These are phyloP conservation scores for Pythium angustatum DNA, from an alignment of 352 stramenopile genomes.

Conservation along the genomic window DNA sequence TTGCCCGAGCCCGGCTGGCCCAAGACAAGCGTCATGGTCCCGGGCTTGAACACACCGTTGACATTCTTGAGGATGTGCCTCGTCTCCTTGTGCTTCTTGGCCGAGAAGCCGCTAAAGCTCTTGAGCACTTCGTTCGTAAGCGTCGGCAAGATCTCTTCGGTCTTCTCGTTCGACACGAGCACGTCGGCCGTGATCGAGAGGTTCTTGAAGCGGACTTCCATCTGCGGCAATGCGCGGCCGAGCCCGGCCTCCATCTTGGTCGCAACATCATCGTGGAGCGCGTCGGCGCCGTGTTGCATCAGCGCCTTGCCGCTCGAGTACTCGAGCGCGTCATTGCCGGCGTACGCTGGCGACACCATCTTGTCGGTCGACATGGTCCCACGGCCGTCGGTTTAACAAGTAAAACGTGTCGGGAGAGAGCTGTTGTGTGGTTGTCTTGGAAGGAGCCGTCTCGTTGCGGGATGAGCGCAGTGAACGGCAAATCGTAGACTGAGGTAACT, in stretches of 20 bases:
- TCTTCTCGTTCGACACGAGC: slow-evolving; percentile 17
- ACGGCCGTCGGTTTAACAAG: no score
- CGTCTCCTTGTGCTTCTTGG: no score
- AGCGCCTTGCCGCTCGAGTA: slow-evolving; percentile 3
- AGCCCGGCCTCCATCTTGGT: slow-evolving; percentile 32
- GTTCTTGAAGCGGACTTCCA: slow-evolving; percentile 44
- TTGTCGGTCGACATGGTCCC: no score
- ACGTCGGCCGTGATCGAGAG: slow-evolving; percentile 37
- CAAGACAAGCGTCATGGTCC: slow-evolving; percentile 34
- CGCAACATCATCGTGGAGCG: slow-evolving; percentile 35
- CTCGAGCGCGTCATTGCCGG: neutral
- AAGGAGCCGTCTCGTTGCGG: no score
- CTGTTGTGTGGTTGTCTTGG: no score
- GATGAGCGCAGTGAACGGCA: no score
- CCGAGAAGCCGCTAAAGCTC: no score
- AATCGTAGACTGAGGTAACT: no score
- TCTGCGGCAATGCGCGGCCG: slow-evolving; percentile 14
- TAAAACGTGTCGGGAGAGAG: no score
- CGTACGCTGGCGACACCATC: no score
- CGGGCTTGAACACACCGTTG: slow-evolving; percentile 33
- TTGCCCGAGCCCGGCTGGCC: slow-evolving; percentile 29
- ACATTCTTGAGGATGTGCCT: slow-evolving; percentile 36
- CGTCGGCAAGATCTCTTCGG: no score
- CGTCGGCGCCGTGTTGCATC: slow-evolving; percentile 31
- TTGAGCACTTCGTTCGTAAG: no score